Percentiles rank a stretch among this genome's conserved stretches.
These are phyloP conservation scores for Meyerozyma carpophila DNA, from an alignment of 1,139 yeast species.

Conservation along the genomic window DNA sequence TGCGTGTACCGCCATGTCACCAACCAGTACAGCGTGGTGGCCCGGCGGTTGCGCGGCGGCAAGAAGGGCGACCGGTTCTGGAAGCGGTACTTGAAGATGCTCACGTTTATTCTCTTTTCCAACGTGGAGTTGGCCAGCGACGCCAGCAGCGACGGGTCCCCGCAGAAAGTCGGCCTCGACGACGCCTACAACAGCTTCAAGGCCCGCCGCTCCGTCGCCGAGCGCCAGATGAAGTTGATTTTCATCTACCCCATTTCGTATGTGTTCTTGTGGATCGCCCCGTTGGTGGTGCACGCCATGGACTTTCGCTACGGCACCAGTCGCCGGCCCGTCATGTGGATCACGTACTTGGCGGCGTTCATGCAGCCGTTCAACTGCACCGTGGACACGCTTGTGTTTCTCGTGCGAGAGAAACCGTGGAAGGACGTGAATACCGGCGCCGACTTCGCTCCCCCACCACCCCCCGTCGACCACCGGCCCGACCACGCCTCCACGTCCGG, in stretches of 20 bases:
- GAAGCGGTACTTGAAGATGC: not conserved
- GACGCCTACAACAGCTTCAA: not conserved
- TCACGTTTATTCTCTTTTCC: not conserved
- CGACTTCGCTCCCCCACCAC: not conserved
- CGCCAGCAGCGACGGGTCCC: not conserved
- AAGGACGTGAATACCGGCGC: not conserved
- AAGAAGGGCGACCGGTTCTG: not conserved
- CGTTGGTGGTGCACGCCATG: not conserved
- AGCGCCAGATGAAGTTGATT: constrained; percentile 1
- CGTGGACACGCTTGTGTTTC: not conserved
- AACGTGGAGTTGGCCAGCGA: not conserved
- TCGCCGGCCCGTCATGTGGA: not conserved
- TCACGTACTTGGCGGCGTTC: not conserved
- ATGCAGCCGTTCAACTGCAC: constrained; percentile 1
- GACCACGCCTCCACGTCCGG: constrained; percentile 3
- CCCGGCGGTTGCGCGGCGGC: not conserved
- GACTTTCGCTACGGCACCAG: not conserved
- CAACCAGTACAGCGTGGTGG: constrained; percentile 1
- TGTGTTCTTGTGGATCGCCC: not conserved
- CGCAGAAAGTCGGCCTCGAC: not conserved
- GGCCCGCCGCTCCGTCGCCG: not conserved
- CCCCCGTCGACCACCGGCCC: constrained; percentile 3
- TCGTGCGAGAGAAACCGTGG: not conserved
- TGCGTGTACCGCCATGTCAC: constrained; percentile 1
- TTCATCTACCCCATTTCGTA: not conserved